Conservation (phyloP, 495 filamentous ascomycete species). For the Talaromyces thailandensis region DNA sequence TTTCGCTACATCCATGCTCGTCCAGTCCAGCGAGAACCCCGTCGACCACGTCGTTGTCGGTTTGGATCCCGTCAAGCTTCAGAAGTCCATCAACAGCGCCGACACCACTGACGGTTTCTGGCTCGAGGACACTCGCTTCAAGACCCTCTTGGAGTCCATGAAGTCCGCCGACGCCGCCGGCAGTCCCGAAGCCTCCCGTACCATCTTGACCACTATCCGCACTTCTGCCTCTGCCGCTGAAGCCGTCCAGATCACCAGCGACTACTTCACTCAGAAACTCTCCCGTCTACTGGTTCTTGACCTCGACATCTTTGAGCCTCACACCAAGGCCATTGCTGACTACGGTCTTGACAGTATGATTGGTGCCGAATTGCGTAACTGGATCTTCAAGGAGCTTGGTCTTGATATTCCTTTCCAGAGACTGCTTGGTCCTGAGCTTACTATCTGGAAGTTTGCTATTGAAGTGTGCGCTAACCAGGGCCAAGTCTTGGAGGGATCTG, state of each 20-base stretch:
- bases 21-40: not conserved
- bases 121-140: constrained; percentile 16
- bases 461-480: constrained; percentile 1
- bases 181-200: not conserved
- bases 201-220: not conserved
- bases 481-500: not conserved
- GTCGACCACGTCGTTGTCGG: constrained; percentile 17
- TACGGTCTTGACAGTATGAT: constrained; percentile 42
- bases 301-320: constrained; percentile 9
- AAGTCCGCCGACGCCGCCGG: not conserved
- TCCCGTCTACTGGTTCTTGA: constrained; percentile 20
- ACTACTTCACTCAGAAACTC: constrained; percentile 20
- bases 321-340: constrained; percentile 15
- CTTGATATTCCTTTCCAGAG: constrained; percentile 30
- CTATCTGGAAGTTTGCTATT: constrained; percentile 1
- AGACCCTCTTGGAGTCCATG: constrained; percentile 6
- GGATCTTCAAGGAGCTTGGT: constrained; percentile 34
- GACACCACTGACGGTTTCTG: constrained; percentile 14
- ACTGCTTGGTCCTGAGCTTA: constrained; percentile 14
- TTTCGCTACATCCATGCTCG: constrained; percentile 22
- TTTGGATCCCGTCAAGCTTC: constrained; percentile 21
- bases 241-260: constrained; percentile 5
- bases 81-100: constrained; percentile 1
- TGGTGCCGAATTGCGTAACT: constrained; percentile 35
- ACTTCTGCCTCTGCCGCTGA: not conserved